Evolutionary conservation across 2,329 filamentous ascomycete species (phyloP).

Genomic region (Scytalidium sp.): DNA sequence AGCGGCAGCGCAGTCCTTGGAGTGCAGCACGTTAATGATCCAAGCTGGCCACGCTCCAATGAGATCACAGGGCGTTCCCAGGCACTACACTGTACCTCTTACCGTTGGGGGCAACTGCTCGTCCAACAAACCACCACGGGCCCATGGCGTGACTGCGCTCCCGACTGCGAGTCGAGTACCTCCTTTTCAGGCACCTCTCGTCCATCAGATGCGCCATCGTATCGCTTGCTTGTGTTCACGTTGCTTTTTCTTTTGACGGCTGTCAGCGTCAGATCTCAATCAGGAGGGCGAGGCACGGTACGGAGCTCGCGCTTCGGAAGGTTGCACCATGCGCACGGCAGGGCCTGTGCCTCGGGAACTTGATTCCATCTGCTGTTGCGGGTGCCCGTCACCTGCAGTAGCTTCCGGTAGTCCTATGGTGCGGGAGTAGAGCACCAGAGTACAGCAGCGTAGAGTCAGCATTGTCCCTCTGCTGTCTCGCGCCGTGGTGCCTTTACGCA

Average conservation of each 20-base stretch:
- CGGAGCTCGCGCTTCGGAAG: too few species aligned
- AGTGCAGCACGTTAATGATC: neutral
- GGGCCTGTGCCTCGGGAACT: neutral
- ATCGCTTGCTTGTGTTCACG: too few species aligned
- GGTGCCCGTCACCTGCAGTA: neutral
- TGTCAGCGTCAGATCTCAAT: neutral
- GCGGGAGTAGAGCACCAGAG: too few species aligned
- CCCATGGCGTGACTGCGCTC: conserved; percentile 20
- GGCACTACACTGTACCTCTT: too few species aligned
- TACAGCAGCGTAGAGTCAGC: too few species aligned
- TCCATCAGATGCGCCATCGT: neutral
- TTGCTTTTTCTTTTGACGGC: too few species aligned
- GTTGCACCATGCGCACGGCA: neutral
- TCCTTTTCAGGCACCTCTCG: conserved; percentile 15
- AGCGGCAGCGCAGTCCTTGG: neutral
- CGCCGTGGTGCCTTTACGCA: neutral
- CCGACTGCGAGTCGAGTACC: conserved; percentile 11
- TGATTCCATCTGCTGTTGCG: neutral
- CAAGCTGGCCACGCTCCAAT: neutral
- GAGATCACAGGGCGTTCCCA: neutral
- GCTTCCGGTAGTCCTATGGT: neutral
- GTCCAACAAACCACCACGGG: too few species aligned
- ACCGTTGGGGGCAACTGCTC: neutral
- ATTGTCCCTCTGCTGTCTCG: too few species aligned
- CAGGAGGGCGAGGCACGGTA: neutral